phyloP scores from a whole-genome alignment of 768 basidiomycete species.

The Plicaturopsis crispa region DNA sequence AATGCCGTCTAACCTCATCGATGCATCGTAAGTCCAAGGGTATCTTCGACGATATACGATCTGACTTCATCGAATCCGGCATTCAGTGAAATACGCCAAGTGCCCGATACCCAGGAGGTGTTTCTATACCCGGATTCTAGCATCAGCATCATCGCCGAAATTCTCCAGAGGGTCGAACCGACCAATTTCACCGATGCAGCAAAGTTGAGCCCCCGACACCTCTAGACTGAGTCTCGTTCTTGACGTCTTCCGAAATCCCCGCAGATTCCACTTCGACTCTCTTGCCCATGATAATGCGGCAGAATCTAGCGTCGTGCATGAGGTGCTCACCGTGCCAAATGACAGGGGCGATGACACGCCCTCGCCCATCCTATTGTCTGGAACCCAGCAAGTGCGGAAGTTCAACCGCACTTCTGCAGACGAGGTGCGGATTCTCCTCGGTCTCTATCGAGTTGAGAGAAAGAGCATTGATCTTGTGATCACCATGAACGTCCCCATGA shows the following conservation, averaged over 20 bases:
- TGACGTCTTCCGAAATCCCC: slow-evolving; percentile 1
- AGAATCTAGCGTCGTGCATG: slow-evolving; percentile 34
- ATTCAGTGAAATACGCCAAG: slow-evolving; percentile 55
- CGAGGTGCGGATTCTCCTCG: slow-evolving; percentile 69
- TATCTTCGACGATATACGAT: slow-evolving; percentile 1
- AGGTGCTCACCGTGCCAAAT: slow-evolving; percentile 31
- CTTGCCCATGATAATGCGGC: slow-evolving; percentile 90
- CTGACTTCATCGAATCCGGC: slow-evolving; percentile 5
- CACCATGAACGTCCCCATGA: slow-evolving; percentile 73
- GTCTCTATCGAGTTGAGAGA: slow-evolving; percentile 67
- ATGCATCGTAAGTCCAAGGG: slow-evolving; percentile 74
- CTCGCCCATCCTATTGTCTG: slow-evolving; percentile 52
- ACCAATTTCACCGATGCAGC: slow-evolving; percentile 52
- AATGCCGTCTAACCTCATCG: slow-evolving; percentile 53
- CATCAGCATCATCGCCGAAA: slow-evolving; percentile 77
- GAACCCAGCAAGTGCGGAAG: slow-evolving; percentile 69
- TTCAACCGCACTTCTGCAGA: slow-evolving; percentile 61
- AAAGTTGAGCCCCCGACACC: slow-evolving; percentile 38
- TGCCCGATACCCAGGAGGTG: slow-evolving; percentile 95
- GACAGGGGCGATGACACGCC: slow-evolving; percentile 44
- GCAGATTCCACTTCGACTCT: slow-evolving; percentile 88
- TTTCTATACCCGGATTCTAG: slow-evolving; percentile 65
- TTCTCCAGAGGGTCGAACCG: slow-evolving; percentile 67
- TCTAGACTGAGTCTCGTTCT: not conserved
- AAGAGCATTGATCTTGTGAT: slow-evolving; percentile 79